Conservation (phyloP, 345 rosid species). For the Citrus inodora region DNA sequence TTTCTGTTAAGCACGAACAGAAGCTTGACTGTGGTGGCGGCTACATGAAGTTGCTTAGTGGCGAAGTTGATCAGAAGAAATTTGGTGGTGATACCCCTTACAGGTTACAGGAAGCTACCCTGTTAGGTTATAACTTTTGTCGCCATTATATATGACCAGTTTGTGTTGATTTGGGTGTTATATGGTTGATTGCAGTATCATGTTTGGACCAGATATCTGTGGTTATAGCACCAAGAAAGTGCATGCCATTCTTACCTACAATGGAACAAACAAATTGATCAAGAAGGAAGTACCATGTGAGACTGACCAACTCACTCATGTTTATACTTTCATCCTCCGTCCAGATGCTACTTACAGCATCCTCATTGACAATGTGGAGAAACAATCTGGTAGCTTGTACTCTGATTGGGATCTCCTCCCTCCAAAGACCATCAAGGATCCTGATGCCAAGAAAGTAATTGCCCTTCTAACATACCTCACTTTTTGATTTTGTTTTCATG, state of each 20-base stretch:
- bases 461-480: background rate
- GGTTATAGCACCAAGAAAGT: constrained; percentile 98
- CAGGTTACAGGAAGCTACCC: constrained; percentile 40
- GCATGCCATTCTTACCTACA: constrained; percentile 94
- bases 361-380: constrained; percentile 88
- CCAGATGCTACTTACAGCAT: constrained; percentile 96
- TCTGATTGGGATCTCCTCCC: constrained; percentile 95
- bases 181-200: constrained; percentile 58
- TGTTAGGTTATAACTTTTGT: background rate
- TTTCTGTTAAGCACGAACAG: constrained; percentile 98
- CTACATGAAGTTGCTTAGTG: constrained; percentile 95
- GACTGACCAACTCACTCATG: constrained; percentile 96
- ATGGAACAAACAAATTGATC: constrained; percentile 72
- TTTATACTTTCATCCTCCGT: constrained; percentile 79
- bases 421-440: constrained; percentile 85
- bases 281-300: constrained; percentile 99
- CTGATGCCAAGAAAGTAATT: constrained; percentile 83
- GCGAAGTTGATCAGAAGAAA: constrained; percentile 85
- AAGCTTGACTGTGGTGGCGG: constrained; percentile 99
- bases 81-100: constrained; percentile 97
- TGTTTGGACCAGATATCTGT: constrained; percentile 99
- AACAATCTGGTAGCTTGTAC: constrained; percentile 88
- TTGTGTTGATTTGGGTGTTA: background rate
- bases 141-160: background rate
- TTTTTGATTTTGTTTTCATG: background rate